phyloP scores from a whole-genome alignment of 2,329 filamentous ascomycete species.

The Colletotrichum sp. region DNA sequence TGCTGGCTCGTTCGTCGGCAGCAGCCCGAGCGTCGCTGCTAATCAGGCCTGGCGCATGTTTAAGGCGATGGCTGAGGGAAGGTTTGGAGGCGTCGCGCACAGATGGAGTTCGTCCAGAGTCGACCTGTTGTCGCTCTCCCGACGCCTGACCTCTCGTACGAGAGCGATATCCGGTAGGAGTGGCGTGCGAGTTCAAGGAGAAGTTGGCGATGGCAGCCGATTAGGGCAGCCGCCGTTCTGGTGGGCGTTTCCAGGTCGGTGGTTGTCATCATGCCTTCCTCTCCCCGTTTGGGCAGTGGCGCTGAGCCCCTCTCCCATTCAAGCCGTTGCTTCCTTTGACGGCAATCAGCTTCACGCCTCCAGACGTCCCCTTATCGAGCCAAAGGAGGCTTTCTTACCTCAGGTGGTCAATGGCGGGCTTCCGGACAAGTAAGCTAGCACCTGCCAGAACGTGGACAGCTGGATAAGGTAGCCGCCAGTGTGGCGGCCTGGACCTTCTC shows the following conservation, averaged over 20 bases:
- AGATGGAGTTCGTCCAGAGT: constrained; percentile 6
- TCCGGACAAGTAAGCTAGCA: neutral
- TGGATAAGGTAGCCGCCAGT: neutral
- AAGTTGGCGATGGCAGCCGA: neutral
- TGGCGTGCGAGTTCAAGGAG: neutral
- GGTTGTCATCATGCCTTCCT: neutral
- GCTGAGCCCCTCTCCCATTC: neutral
- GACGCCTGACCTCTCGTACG: neutral
- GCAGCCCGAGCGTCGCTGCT: neutral
- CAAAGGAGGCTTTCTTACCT: neutral
- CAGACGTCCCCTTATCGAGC: neutral
- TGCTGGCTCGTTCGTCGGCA: neutral
- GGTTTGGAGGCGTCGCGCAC: constrained; percentile 8
- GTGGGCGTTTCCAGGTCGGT: neutral
- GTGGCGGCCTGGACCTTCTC: neutral
- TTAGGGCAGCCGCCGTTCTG: neutral
- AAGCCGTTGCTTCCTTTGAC: neutral
- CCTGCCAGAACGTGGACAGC: neutral
- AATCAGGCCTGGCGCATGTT: neutral
- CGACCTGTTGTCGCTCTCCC: neutral
- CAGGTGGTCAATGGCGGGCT: neutral
- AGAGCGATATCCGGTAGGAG: neutral
- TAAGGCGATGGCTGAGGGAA: neutral
- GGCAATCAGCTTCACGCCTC: neutral
- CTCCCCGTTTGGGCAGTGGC: neutral